phyloP scores from a whole-genome alignment of 23 red algal genomes.

The Chondrus crispus region DNA sequence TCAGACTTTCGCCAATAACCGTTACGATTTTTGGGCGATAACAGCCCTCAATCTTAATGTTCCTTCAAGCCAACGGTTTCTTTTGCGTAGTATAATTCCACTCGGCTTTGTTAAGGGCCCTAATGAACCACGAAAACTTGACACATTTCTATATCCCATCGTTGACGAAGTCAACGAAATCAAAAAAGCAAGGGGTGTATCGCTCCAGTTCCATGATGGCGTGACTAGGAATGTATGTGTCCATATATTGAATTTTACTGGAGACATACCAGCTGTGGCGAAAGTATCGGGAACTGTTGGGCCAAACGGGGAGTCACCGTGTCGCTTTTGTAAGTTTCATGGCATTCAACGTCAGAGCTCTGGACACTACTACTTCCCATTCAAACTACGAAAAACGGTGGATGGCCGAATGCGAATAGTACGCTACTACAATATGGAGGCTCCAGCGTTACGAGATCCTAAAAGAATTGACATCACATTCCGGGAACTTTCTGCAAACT shows the following conservation, averaged over 20 bases:
- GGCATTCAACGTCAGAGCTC: background rate
- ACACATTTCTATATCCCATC: constrained; percentile 21
- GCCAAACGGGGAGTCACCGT: background rate
- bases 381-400: background rate
- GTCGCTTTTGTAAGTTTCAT: background rate
- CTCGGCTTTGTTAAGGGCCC: background rate
- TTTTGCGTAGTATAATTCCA: background rate
- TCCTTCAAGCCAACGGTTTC: background rate
- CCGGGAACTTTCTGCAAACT: background rate
- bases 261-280: background rate
- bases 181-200: background rate
- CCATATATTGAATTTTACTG: background rate
- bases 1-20: background rate
- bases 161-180: background rate
- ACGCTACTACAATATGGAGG: background rate
- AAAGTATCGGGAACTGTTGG: background rate
- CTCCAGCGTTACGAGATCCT: background rate
- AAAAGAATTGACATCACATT: background rate
- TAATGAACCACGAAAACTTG: background rate
- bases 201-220: background rate
- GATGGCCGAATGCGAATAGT: background rate
- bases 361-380: background rate
- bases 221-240: background rate
- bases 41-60: background rate
- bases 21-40: background rate